Evolutionary conservation across 306 rosid genomes (phyloP).

Genomic region (Lithocarpus polystachyus): DNA sequence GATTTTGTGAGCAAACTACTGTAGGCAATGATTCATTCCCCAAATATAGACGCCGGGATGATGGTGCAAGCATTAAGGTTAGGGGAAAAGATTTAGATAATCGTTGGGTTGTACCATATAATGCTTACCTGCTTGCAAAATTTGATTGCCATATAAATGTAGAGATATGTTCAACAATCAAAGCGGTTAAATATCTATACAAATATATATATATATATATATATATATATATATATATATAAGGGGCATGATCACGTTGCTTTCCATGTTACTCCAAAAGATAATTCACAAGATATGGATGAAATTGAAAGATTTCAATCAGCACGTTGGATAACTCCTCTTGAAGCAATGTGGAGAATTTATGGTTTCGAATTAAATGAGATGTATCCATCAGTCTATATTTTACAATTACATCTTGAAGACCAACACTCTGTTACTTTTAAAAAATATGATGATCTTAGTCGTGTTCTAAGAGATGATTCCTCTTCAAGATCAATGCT

Average conservation of each 20-base stretch:
- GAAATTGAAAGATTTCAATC: background rate
- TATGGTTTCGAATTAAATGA: background rate
- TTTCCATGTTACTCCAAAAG: background rate
- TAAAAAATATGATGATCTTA: background rate
- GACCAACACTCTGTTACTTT: background rate
- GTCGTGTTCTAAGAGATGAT: accelerated
- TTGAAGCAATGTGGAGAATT: background rate
- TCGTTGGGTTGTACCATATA: conserved; percentile 5
- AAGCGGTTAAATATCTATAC: background rate
- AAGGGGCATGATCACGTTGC: conserved; percentile 7
- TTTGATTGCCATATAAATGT: conserved; percentile 7
- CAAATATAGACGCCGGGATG: background rate
- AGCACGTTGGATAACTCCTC: background rate
- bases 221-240: background rate
- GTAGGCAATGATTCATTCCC: background rate
- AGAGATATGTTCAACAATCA: background rate
- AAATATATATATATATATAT: background rate
- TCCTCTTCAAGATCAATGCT: background rate
- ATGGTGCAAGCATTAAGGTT: background rate
- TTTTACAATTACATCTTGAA: background rate
- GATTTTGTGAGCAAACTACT: background rate
- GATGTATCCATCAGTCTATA: background rate
- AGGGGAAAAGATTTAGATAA: background rate
- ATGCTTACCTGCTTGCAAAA: background rate
- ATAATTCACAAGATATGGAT: background rate